Percentiles rank a stretch among this genome's conserved stretches.
Evolutionary conservation across 2,329 filamentous ascomycete species (phyloP).

Genomic region (Botrytis pseudocinerea): DNA sequence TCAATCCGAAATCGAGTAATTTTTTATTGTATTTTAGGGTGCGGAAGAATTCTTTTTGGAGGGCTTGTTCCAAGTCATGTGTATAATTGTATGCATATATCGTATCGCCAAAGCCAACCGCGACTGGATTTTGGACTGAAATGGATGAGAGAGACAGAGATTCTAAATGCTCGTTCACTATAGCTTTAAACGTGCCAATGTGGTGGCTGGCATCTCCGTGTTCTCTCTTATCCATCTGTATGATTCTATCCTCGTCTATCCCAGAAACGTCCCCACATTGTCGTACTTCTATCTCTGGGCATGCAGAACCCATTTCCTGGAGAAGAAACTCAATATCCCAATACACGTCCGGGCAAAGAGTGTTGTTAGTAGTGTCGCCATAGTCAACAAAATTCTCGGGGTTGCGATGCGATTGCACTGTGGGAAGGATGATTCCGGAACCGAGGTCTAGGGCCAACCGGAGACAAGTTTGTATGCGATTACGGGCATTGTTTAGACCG

Average conservation of each 20-base stretch:
- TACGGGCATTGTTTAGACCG: slow-evolving; percentile 34
- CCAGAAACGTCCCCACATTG: slow-evolving; percentile 29
- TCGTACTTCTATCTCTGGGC: slow-evolving; percentile 29
- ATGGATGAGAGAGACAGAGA: slow-evolving; percentile 19
- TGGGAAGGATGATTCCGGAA: slow-evolving; percentile 32
- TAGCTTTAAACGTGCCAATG: slow-evolving; percentile 24
- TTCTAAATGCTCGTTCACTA: not conserved
- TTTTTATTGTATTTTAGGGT: slow-evolving; percentile 28
- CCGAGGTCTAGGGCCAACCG: slow-evolving; percentile 34
- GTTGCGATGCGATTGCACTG: slow-evolving; percentile 23
- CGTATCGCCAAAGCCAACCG: slow-evolving; percentile 30
- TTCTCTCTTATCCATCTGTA: slow-evolving; percentile 3
- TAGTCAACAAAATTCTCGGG: slow-evolving; percentile 18
- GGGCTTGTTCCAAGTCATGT: slow-evolving; percentile 26
- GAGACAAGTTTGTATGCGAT: slow-evolving; percentile 33
- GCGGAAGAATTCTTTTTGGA: slow-evolving; percentile 33
- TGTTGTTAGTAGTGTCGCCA: not conserved
- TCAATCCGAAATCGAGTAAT: slow-evolving; percentile 26
- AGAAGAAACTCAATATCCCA: slow-evolving; percentile 27
- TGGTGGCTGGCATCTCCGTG: slow-evolving; percentile 22
- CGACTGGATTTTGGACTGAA: slow-evolving; percentile 25
- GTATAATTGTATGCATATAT: slow-evolving; percentile 33
- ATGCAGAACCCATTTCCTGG: slow-evolving; percentile 19
- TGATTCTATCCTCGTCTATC: slow-evolving; percentile 21
- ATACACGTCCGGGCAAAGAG: slow-evolving; percentile 27